These are phyloP conservation scores for Periconia sp. DNA, from an alignment of 2,329 filamentous ascomycete species.

Conservation along the genomic window DNA sequence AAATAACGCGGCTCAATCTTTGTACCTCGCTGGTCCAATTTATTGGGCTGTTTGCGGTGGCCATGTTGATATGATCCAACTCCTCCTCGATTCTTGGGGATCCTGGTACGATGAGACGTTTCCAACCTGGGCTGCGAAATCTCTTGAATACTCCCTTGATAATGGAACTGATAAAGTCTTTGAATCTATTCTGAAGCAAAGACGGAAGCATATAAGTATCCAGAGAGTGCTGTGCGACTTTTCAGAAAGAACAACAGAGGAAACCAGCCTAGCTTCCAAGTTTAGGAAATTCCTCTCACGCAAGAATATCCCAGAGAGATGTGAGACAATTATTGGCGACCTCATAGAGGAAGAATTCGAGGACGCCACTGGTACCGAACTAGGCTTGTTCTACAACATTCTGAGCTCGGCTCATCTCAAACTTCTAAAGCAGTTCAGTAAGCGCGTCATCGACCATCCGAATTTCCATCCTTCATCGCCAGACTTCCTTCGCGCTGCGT, in stretches of 20 bases:
- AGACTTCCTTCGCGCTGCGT: no score
- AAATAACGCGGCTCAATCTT: neutral
- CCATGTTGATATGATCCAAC: neutral
- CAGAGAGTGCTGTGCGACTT: neutral
- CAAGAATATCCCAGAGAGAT: no score
- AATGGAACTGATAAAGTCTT: neutral
- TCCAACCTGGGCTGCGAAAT: neutral
- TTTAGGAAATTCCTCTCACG: neutral
- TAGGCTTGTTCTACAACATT: no score
- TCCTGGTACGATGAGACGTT: neutral
- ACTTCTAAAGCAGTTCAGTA: no score
- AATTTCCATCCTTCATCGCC: no score
- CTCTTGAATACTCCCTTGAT: neutral
- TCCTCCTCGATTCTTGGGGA: neutral
- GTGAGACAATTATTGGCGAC: no score
- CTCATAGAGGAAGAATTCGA: no score
- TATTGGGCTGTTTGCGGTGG: neutral
- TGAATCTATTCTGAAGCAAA: neutral
- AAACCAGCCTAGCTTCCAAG: neutral
- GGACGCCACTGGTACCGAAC: no score
- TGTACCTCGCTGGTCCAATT: neutral
- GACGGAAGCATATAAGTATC: neutral
- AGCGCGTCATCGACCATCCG: no score
- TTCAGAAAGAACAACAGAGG: neutral
- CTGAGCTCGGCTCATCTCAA: no score